These are phyloP conservation scores for Fusarium euwallaceae DNA, from an alignment of 2,329 filamentous ascomycete genomes.

Conservation along the genomic window DNA sequence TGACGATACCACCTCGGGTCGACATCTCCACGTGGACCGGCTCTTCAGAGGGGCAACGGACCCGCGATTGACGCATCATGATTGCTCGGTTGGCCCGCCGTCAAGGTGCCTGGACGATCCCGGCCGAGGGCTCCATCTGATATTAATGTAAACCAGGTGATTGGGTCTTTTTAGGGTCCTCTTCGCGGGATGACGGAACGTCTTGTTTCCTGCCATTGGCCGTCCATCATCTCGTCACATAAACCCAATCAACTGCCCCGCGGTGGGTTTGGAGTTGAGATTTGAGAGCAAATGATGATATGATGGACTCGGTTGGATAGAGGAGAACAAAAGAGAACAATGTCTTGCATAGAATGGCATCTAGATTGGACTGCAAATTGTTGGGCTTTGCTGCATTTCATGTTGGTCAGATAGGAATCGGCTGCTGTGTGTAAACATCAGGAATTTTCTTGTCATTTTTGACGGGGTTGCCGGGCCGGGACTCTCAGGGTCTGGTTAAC, in stretches of 20 bases:
- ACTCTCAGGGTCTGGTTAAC: slow-evolving; percentile 12
- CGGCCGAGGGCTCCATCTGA: slow-evolving; percentile 30
- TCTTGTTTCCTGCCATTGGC: slow-evolving; percentile 30
- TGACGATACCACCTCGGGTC: slow-evolving; percentile 29
- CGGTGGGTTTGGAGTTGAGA: slow-evolving; percentile 36
- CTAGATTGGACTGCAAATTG: not conserved
- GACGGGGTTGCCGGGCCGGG: slow-evolving; percentile 38
- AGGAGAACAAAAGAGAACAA: not conserved
- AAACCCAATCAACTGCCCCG: slow-evolving; percentile 29
- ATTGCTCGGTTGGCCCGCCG: slow-evolving; percentile 29
- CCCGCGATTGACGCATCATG: slow-evolving; percentile 31
- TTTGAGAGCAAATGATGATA: slow-evolving; percentile 20
- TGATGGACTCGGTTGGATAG: slow-evolving; percentile 16
- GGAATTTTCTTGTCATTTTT: slow-evolving; percentile 28
- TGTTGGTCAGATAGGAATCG: not conserved
- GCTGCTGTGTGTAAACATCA: slow-evolving; percentile 12
- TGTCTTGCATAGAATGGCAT: not conserved
- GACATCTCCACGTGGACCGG: slow-evolving; percentile 27
- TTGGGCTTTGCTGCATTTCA: not conserved
- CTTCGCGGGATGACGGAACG: slow-evolving; percentile 30
- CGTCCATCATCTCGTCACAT: slow-evolving; percentile 8
- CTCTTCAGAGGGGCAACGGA: slow-evolving; percentile 15
- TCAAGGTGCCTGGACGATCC: slow-evolving; percentile 34
- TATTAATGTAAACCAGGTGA: slow-evolving; percentile 35
- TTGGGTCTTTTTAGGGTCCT: slow-evolving; percentile 36